Evolutionary conservation across 2,329 filamentous ascomycete genomes (phyloP), one percentile per base, ranked within the genome.

Genomic region (Furcasterigmium sp.): DNA sequence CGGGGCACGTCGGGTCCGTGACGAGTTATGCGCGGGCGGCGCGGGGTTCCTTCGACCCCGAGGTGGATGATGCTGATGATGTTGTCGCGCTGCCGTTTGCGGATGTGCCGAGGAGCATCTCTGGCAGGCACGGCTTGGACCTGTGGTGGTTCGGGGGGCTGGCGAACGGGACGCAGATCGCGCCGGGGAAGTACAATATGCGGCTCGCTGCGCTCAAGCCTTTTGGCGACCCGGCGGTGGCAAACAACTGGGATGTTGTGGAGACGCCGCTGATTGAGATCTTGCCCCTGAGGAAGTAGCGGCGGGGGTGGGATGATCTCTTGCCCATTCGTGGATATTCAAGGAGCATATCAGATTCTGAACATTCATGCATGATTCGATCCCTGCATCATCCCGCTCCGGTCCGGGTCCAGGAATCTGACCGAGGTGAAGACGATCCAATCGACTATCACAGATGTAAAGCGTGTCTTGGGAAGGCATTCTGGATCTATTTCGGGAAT

Each of bases 81-180:
- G 29, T 32, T 11, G 15, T 32, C 29, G 11, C 29, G 14, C n/a
- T n/a, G n/a, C n/a, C n/a, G n/a, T n/a, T n/a, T n/a, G 29, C 29
- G 15, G 29, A n/a, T 8, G 15, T 8, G 29, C 29, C 14, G 29
- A n/a, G 29, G 29, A 11, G 15, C 8, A 15, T 32, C 15, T n/a
- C 11, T 7, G 29, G 15, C 15, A 26, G n/a, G 11, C 29, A 39
- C 15, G 15, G 21, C 11, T 23, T 51, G 6, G 56, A 56, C 28
- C 64, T 62, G 37, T 69, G 62, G 59, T 70, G 67, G 67, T 64
- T 70, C 15, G 66, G 67, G 4, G 62, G 63, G 43, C 56, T 69
- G 14, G 62, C 65, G 11, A 67, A 70, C 42, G 67, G 66, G 5
- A 60, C 64, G 8, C 59, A 60, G 30, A 68, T 70, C 35, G 50